Percentiles rank a stretch among this genome's conserved stretches.
These are phyloP conservation scores for Ilex aquifolium DNA, from an alignment of 257 asterid genomes.

Conservation along the genomic window DNA sequence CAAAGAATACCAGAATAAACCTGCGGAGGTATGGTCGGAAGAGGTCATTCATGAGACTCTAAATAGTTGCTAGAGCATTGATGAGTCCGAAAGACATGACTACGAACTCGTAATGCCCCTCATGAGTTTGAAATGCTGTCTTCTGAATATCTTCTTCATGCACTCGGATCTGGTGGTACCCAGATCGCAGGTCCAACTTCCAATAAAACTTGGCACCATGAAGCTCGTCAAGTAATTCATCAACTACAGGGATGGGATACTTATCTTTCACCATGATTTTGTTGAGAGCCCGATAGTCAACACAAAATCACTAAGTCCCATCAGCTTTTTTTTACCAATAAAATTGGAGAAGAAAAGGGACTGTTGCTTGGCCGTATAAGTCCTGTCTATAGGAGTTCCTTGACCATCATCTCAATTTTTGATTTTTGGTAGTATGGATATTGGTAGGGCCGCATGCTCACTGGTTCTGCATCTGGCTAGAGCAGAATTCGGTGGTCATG, in stretches of 20 bases:
- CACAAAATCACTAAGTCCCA: not conserved
- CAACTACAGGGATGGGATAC: not conserved
- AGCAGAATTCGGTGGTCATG: not conserved
- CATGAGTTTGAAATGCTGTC: not conserved
- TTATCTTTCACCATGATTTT: not conserved
- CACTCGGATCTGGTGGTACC: not conserved
- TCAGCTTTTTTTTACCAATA: not conserved
- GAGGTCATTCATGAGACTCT: not conserved
- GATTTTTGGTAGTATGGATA: not conserved
- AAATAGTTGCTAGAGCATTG: not conserved
- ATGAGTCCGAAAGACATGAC: not conserved
- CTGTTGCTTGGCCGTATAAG: not conserved
- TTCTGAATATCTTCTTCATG: not conserved
- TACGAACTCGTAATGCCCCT: not conserved
- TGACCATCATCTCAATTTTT: not conserved
- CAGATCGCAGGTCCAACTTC: not conserved
- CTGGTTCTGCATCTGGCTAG: not conserved
- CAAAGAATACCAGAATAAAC: not conserved
- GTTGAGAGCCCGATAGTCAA: not conserved
- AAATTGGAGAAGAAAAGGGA: not conserved
- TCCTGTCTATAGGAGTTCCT: not conserved
- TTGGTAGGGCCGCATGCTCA: not conserved
- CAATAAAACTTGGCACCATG: not conserved
- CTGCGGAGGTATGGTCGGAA: not conserved
- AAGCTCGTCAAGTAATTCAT: not conserved